Conservation (phyloP, 371 early-diverging fungal genomes). For the Circinella minor region DNA sequence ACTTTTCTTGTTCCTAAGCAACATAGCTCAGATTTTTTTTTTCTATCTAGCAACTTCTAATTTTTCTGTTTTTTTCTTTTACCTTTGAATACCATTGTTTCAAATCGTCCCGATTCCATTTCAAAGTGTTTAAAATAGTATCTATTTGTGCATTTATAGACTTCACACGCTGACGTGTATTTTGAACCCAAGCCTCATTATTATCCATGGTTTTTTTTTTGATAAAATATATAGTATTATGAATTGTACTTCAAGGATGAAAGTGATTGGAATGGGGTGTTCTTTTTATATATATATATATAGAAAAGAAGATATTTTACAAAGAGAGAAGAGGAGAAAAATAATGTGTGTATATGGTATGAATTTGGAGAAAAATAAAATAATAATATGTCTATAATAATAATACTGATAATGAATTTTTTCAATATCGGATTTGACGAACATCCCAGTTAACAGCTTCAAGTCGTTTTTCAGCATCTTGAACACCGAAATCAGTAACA, state of each 20-base stretch:
- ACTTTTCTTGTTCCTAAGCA: conserved; percentile 3
- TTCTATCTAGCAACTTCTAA: no score
- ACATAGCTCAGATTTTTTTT: neutral
- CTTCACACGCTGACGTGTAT: neutral
- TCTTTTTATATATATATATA: neutral
- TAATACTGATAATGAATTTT: neutral
- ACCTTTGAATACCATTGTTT: conserved; percentile 13
- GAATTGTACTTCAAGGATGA: neutral
- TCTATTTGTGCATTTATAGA: conserved; percentile 3
- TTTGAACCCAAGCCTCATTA: neutral
- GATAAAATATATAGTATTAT: neutral
- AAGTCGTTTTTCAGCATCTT: conserved; percentile 22
- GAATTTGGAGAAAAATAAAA: neutral
- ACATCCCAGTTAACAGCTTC: conserved; percentile 11
- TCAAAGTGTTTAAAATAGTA: neutral
- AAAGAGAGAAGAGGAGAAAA: neutral
- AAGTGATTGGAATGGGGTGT: conserved; percentile 21
- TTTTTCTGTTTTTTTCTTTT: no score
- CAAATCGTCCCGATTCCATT: conserved; percentile 14
- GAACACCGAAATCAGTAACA: conserved; percentile 32
- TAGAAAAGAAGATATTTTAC: neutral
- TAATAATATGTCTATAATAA: no score
- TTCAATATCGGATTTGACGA: neutral
- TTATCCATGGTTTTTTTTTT: neutral
- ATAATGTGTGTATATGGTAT: no score